phyloP scores from a whole-genome alignment of 306 rosid genomes.

The Castanospermum australe region DNA sequence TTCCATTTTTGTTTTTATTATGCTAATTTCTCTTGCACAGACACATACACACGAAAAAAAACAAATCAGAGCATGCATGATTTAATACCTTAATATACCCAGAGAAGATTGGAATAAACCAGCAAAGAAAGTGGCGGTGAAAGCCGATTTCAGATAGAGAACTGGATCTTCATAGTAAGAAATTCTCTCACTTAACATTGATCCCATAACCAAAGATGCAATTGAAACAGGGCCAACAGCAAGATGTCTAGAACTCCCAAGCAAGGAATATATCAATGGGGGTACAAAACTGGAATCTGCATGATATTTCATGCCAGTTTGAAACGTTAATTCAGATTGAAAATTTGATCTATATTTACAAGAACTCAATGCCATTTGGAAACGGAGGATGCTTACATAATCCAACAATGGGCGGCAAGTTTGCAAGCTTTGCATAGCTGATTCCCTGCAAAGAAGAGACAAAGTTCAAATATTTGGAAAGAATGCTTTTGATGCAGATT shows the following conservation, averaged over 20 bases:
- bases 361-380: background rate
- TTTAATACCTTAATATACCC: constrained; percentile 71
- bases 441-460: constrained; percentile 66
- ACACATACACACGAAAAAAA: no score
- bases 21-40: background rate
- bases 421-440: constrained; percentile 94
- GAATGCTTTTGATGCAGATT: no score
- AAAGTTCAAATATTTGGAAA: background rate
- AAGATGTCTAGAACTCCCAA: constrained; percentile 92
- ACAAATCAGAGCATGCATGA: background rate
- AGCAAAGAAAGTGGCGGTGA: constrained; percentile 91
- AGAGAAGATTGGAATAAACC: constrained; percentile 86
- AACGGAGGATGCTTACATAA: constrained; percentile 59
- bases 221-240: constrained; percentile 97
- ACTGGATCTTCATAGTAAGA: constrained; percentile 53
- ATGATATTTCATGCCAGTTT: background rate
- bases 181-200: constrained; percentile 79
- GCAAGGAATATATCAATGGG: constrained; percentile 78
- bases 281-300: constrained; percentile 99
- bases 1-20: background rate
- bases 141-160: constrained; percentile 80
- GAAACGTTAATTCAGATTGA: background rate
- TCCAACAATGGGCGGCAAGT: constrained; percentile 92
- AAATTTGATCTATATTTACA: background rate
- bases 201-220: constrained; percentile 97